Evolutionary conservation across 441 rosid species (phyloP).

Genomic region (Melastoma candidum): DNA sequence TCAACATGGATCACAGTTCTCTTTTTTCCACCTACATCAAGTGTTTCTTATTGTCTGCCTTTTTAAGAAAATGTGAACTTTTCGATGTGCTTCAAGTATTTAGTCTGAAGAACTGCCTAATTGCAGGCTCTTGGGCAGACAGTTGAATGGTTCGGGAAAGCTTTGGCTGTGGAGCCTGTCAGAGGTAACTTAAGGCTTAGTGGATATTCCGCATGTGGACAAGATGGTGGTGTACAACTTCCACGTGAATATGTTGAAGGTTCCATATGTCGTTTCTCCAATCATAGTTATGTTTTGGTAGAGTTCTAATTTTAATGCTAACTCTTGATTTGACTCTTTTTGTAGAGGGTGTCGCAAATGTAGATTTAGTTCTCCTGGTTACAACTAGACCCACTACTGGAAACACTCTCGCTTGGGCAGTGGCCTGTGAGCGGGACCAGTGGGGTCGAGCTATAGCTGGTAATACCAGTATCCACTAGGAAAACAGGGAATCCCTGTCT

Average conservation of each 20-base stretch:
- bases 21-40: slow-evolving; percentile 1
- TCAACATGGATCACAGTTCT: not conserved
- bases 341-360: slow-evolving; percentile 78
- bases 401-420: slow-evolving; percentile 99
- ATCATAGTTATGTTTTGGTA: not conserved
- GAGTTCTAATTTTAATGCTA: not conserved
- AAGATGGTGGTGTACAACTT: slow-evolving; percentile 99
- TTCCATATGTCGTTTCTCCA: slow-evolving; percentile 22
- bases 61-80: no score
- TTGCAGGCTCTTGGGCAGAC: slow-evolving; percentile 92
- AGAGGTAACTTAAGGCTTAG: slow-evolving; percentile 91
- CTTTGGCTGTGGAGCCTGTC: slow-evolving; percentile 96
- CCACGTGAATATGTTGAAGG: slow-evolving; percentile 94
- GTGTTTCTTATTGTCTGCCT: no score
- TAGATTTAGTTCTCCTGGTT: slow-evolving; percentile 91
- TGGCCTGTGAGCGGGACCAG: slow-evolving; percentile 98
- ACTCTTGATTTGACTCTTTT: slow-evolving; percentile 11
- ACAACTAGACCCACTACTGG: slow-evolving; percentile 99
- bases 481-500: not conserved
- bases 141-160: slow-evolving; percentile 90
- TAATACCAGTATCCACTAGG: slow-evolving; percentile 13
- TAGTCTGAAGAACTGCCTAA: slow-evolving; percentile 10
- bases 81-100: not conserved
- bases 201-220: slow-evolving; percentile 99
- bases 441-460: slow-evolving; percentile 99